Base-by-base conservation (phyloP, 1,284 basidiomycete species). In the Pisolithus thermaeus region DNA sequence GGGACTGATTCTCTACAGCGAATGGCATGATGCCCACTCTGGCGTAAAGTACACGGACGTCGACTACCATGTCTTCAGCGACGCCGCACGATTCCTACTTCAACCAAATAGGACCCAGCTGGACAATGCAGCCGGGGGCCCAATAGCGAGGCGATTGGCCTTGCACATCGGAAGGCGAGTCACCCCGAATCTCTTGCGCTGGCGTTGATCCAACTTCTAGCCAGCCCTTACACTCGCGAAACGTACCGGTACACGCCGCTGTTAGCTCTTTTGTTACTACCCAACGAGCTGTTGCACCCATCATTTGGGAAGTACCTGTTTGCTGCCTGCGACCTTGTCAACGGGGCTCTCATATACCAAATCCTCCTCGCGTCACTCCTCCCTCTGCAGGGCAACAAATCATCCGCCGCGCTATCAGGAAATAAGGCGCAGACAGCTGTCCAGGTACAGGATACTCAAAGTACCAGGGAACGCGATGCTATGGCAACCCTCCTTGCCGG, bases 171-270 rank as follows among this genome's bases (percentile, higher is more conserved):
- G 91, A 67, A 80, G 87, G 90, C 92, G 62, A 66, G 81, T 74
- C 18, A 8, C 35, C 45, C 35, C 27, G 23, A 3, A 30, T 12
- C 12, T 7, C 11, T n/a, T 43, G 23, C 5, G 42, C 23, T 27
- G 14, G 27, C n/a, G 14, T 43, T 43, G 11, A 27, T n/a, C 25
- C 42, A 37, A 58, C 47, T 40, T 12, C 49, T 27, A 30, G 12
- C 43, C 54, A 95, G 94, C 61, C 97, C 97, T 3, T 99, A 97
- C 66, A 79, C 78, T n/a, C 80, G 96, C 45, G 82, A 88, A 56
- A 99, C 97, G 1, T 99, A 97, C 68, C 87, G 96, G 4, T 99
- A 99, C 68, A 99, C 96, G 1, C 96, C 96, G 3, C 72, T 99
- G 28, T 78, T 99, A 7, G 92, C 96, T 1, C 68, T 93, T 2